These are phyloP conservation scores for Boletus reticuloceps DNA, from an alignment of 768 basidiomycete species.

Conservation along the genomic window DNA sequence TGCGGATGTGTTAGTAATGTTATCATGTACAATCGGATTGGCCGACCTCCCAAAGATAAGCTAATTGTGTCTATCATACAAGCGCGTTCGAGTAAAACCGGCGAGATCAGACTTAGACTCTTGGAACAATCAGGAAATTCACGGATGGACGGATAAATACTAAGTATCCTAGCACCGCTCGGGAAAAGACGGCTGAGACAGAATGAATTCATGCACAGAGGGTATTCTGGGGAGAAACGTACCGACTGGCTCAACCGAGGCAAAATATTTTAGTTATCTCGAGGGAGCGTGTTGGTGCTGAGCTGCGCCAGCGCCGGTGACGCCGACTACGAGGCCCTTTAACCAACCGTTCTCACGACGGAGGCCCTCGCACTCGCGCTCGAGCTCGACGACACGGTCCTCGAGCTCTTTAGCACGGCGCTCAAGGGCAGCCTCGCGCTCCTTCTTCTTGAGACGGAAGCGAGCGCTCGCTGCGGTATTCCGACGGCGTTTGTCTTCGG, in stretches of 20 bases:
- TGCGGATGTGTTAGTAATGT: no score
- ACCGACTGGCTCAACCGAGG: not conserved
- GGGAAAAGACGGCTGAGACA: not conserved
- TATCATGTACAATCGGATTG: not conserved
- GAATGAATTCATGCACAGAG: not conserved
- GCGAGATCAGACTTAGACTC: not conserved
- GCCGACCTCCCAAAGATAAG: not conserved
- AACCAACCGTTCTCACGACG: conserved; percentile 91
- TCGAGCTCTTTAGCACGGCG: conserved; percentile 83
- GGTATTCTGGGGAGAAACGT: not conserved
- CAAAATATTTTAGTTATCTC: conserved; percentile 10
- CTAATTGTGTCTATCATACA: conserved; percentile 22
- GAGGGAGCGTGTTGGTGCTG: conserved; percentile 25
- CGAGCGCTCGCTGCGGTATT: conserved; percentile 93
- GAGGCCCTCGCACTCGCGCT: conserved; percentile 87
- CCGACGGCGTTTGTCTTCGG: conserved; percentile 90
- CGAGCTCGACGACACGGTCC: conserved; percentile 72
- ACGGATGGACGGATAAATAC: not conserved
- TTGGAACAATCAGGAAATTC: not conserved
- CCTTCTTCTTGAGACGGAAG: conserved; percentile 95
- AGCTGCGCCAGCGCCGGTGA: conserved; percentile 64
- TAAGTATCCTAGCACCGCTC: not conserved
- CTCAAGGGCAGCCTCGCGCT: conserved; percentile 88
- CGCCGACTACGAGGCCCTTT: conserved; percentile 85
- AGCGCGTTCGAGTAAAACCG: not conserved